phyloP scores from a whole-genome alignment of 2,329 filamentous ascomycete genomes.

The Pseudogymnoascus sp. region DNA sequence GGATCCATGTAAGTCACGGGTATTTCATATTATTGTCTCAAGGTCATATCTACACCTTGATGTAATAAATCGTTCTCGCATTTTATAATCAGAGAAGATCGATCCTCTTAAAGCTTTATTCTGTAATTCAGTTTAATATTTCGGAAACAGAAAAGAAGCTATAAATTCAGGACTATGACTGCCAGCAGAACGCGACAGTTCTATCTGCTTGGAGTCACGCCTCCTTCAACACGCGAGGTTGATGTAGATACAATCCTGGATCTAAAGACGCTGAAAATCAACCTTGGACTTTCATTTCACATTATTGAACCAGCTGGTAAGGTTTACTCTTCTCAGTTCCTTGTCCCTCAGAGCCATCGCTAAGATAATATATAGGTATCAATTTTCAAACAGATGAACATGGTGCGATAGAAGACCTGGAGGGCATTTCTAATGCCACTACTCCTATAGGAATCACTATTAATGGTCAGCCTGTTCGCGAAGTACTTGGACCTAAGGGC shows the following conservation, averaged over 20 bases:
- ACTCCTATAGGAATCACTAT: not conserved
- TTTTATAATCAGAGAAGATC: not conserved
- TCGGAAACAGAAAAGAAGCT: not conserved
- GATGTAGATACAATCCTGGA: not conserved
- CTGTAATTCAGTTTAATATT: not conserved
- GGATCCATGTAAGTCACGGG: not conserved
- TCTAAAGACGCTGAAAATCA: not conserved
- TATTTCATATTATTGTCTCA: not conserved
- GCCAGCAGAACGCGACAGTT: not conserved
- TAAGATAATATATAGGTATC: not conserved
- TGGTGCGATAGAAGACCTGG: not conserved
- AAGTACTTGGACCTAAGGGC: not conserved
- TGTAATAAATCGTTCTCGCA: not conserved
- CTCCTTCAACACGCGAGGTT: not conserved
- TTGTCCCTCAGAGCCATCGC: not conserved
- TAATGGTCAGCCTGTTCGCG: not conserved
- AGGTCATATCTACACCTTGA: not conserved
- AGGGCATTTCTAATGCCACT: not conserved
- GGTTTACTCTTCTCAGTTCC: not conserved
- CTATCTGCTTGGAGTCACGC: not conserved
- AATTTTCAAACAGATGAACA: not conserved
- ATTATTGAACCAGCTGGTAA: not conserved
- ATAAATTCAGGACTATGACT: not conserved
- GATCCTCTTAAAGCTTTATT: not conserved
- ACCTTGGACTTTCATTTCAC: not conserved